Percentiles rank a stretch among this genome's conserved stretches.
Conservation (phyloP, 768 basidiomycete genomes). For the Tulasnella sp. region DNA sequence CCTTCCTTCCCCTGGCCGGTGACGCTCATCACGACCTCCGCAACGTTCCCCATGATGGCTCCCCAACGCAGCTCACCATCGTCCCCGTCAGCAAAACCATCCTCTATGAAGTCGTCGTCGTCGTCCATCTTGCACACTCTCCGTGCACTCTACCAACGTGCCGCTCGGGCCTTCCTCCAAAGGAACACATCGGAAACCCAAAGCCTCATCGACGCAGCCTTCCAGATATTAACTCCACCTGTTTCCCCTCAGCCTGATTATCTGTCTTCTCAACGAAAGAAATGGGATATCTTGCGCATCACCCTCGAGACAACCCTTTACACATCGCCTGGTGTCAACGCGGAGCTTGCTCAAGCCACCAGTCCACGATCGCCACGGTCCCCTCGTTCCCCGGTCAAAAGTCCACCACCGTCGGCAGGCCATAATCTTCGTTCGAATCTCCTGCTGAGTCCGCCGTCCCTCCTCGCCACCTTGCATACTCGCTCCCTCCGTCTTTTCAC, state of each 20-base stretch:
- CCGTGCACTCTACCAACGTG: constrained; percentile 61
- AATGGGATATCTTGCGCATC: constrained; percentile 81
- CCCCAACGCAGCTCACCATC: not conserved
- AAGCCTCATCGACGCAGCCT: constrained; percentile 54
- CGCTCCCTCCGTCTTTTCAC: constrained; percentile 61
- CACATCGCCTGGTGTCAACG: constrained; percentile 23
- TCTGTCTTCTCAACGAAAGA: constrained; percentile 41
- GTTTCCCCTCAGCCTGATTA: constrained; percentile 34
- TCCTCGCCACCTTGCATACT: constrained; percentile 43
- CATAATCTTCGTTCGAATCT: constrained; percentile 32
- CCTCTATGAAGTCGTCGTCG: constrained; percentile 1
- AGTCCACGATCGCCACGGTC: too few relatives aligned
- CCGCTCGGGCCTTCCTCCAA: constrained; percentile 65
- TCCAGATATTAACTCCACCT: constrained; percentile 38
- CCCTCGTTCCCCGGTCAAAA: not conserved
- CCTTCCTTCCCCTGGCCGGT: too few relatives aligned
- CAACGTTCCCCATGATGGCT: not conserved
- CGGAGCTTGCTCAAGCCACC: not conserved
- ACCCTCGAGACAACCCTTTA: constrained; percentile 69
- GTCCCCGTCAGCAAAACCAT: not conserved
- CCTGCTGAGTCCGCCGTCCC: constrained; percentile 44
- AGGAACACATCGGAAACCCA: constrained; percentile 57
- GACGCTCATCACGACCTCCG: not conserved
- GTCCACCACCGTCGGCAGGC: constrained; percentile 22
- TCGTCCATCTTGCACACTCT: constrained; percentile 31